Conservation (phyloP, 768 basidiomycete genomes). For the Macrolepiota albuminosa region DNA sequence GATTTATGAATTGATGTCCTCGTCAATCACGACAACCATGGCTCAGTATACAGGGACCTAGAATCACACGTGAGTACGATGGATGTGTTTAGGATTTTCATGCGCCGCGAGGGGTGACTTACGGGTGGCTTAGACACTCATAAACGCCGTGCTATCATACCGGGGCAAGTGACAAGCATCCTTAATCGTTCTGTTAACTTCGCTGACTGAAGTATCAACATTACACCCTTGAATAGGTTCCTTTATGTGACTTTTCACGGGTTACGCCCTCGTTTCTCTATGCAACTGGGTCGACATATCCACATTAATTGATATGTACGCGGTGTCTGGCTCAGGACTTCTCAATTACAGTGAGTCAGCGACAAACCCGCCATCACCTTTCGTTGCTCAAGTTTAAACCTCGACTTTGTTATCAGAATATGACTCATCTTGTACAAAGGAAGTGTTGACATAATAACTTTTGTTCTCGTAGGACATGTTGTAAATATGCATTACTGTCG, state of each 20-base stretch:
- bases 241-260: conserved; percentile 12
- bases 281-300: conserved; percentile 12
- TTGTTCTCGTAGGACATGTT: neutral
- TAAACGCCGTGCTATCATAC: conserved; percentile 12
- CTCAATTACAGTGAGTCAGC: neutral
- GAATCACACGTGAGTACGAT: conserved; percentile 7
- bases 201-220: neutral
- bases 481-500: neutral
- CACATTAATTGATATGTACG: conserved; percentile 4
- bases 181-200: neutral
- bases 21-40: neutral
- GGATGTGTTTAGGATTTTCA: neutral
- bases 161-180: neutral
- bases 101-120: neutral
- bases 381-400: neutral
- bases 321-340: neutral
- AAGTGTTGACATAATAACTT: neutral
- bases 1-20: neutral
- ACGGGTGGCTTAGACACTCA: conserved; percentile 4
- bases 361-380: no score
- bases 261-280: conserved; percentile 10
- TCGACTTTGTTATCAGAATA: neutral
- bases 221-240: neutral
- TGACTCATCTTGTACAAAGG: neutral
- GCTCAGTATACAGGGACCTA: conserved; percentile 10